Percentiles rank a stretch among this genome's conserved stretches.
These are phyloP conservation scores for Naematelia aurantialba DNA, from an alignment of 768 basidiomycete genomes.

Conservation along the genomic window DNA sequence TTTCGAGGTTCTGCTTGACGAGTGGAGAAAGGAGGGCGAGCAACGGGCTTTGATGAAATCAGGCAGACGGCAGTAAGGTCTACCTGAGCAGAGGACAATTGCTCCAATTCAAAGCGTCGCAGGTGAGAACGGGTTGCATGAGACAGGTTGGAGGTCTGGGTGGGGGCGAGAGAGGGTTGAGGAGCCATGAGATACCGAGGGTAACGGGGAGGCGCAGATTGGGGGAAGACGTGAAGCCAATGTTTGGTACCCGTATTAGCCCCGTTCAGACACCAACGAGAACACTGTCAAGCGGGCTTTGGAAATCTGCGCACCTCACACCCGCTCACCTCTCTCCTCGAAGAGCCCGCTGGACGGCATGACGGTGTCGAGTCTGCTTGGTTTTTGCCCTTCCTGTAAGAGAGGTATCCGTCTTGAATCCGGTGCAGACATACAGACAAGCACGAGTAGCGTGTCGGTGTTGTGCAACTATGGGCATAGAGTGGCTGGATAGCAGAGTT, in stretches of 20 bases:
- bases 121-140: slow-evolving; percentile 45
- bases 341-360: slow-evolving; percentile 14
- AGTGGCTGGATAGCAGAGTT: slow-evolving; percentile 50
- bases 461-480: slow-evolving; percentile 51
- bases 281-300: slow-evolving; percentile 40
- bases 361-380: slow-evolving; percentile 24
- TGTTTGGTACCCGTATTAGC: slow-evolving; percentile 46
- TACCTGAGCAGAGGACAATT: slow-evolving; percentile 50
- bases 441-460: too few relatives aligned
- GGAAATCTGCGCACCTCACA: slow-evolving; percentile 41
- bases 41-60: too few relatives aligned
- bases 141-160: slow-evolving; percentile 38
- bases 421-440: slow-evolving; percentile 14
- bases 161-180: slow-evolving; percentile 43
- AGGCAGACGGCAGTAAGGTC: slow-evolving; percentile 20
- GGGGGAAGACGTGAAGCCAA: slow-evolving; percentile 49
- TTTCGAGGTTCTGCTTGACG: slow-evolving; percentile 43
- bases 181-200: slow-evolving; percentile 51
- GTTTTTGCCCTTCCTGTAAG: slow-evolving; percentile 46
- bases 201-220: slow-evolving; percentile 48
- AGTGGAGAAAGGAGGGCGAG: slow-evolving; percentile 27
- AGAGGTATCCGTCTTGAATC: slow-evolving; percentile 38
- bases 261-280: slow-evolving; percentile 29
- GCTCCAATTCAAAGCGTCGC: slow-evolving; percentile 40
- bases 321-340: slow-evolving; percentile 14